A percentile compares a stretch with the other conserved stretches of the same genome.
These are phyloP conservation scores for Aspergillus glaucus DNA, from an alignment of 2,329 filamentous ascomycete genomes.

Conservation along the genomic window DNA sequence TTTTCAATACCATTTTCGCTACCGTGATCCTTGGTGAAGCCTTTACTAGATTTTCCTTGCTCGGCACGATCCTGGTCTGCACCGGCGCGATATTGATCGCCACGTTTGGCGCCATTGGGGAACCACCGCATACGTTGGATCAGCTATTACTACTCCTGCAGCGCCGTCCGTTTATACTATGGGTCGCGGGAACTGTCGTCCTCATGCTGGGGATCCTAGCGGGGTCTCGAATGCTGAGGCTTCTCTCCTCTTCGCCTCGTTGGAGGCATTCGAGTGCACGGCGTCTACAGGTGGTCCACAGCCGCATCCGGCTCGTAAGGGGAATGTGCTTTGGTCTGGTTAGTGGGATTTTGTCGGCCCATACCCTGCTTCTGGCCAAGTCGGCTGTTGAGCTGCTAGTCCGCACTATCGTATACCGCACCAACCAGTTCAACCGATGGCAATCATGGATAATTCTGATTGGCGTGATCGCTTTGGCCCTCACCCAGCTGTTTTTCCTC, in stretches of 20 bases:
- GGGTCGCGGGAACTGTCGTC: constrained; percentile 77
- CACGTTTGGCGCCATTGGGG: constrained; percentile 86
- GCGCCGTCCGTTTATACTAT: constrained; percentile 70
- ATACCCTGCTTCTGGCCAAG: constrained; percentile 88
- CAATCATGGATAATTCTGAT: constrained; percentile 89
- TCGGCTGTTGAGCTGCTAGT: constrained; percentile 93
- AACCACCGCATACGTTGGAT: constrained; percentile 79
- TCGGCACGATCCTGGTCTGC: constrained; percentile 83
- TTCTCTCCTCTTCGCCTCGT: constrained; percentile 27
- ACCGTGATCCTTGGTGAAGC: constrained; percentile 87
- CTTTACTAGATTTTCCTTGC: constrained; percentile 88
- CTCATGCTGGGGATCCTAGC: constrained; percentile 65
- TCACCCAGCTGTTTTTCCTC: constrained; percentile 90
- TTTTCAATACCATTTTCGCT: constrained; percentile 98
- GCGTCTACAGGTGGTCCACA: constrained; percentile 38
- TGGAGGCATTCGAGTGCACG: constrained; percentile 32
- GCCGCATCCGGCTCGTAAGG: constrained; percentile 66
- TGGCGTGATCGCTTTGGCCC: constrained; percentile 70
- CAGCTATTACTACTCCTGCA: constrained; percentile 73
- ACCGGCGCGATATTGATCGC: constrained; percentile 85
- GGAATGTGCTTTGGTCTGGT: constrained; percentile 85
- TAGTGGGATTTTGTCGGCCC: constrained; percentile 87
- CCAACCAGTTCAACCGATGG: constrained; percentile 93
- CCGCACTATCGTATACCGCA: constrained; percentile 71
- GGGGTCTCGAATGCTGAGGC: constrained; percentile 44